Evolutionary conservation across 2,329 filamentous ascomycete genomes (phyloP).

Genomic region (Trichoderma atroviride): DNA sequence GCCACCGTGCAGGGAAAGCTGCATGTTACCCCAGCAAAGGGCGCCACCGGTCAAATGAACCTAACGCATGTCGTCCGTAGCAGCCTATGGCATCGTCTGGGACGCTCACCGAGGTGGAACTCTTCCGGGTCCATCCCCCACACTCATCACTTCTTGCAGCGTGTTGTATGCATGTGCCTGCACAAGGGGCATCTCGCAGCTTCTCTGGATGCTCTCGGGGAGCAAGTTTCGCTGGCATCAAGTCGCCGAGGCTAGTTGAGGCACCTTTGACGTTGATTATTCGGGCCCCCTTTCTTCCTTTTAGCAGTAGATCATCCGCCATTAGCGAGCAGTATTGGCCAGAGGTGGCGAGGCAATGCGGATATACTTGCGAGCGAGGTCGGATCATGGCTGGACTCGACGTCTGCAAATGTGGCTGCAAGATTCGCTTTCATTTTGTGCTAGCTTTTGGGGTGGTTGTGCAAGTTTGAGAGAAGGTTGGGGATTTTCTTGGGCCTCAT

Average conservation of each 20-base stretch:
- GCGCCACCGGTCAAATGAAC: constrained; percentile 11
- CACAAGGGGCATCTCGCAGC: constrained; percentile 14
- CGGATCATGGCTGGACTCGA: constrained; percentile 5
- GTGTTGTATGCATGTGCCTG: constrained; percentile 23
- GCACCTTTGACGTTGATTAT: background rate
- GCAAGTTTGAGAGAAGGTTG: background rate
- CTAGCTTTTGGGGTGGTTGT: background rate
- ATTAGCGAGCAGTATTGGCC: background rate
- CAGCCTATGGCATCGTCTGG: constrained; percentile 20
- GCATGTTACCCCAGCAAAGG: constrained; percentile 14
- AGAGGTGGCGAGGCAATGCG: background rate
- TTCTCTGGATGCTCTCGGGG: background rate
- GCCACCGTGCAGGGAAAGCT: constrained; percentile 2
- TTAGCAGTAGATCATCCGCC: background rate
- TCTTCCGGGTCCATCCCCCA: constrained; percentile 16
- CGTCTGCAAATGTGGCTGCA: background rate
- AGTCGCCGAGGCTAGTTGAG: background rate
- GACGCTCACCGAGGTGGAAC: constrained; percentile 28
- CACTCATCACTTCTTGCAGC: constrained; percentile 20
- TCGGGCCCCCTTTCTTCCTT: background rate
- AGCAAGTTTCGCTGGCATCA: background rate
- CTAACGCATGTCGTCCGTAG: constrained; percentile 10
- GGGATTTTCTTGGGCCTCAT: background rate
- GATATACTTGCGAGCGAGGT: background rate
- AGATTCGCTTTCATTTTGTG: background rate